Evolutionary conservation across 805 yeast species (phyloP), one percentile per base, ranked within the genome.

Genomic region (Cyberlindnera mrakii): DNA sequence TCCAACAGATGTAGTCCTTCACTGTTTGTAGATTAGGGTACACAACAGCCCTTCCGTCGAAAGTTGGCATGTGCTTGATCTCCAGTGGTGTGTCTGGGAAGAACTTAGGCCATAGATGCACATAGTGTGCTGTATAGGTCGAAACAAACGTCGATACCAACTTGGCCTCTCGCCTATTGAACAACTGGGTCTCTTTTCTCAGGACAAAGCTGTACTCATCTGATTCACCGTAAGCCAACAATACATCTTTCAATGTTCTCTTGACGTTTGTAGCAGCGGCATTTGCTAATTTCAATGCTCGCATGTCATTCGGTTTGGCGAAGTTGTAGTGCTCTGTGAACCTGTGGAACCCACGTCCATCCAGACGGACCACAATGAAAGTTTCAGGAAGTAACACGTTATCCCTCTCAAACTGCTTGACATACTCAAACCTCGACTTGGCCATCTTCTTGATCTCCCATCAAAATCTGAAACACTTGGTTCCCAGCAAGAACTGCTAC

Each of bases 301-400:
- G 59, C 23, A 62, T 47, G 63, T 93, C 99, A 57, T 93, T 93
- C 3, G 99, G 99, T 59, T 93, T 93, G 2, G 62, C 76, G 61
- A 93, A 91, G 3, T 77, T 63, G 61, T 93, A 93, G 44, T 67
- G 65, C 31, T 73, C 73, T 3, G 95, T 80, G 53, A 93, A 83
- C 53, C 79, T 82, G 64, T 93, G 99, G 60, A 93, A 93, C 19
- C 96, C 95, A 50, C 93, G 76, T 1, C 99, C 99, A 57, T 93
- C 99, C 0, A 93, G 79, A 35, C 99, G 71, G 3, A 93, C 77
- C 9, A 93, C 82, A 8, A 93, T 80, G 62, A 81, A 82, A 0
- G 95, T 79, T 45, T 87, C 83, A 2, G 90, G 96, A 0, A 93
- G 71, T 5, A 93, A 70, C 27, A 66, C 64, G 51, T 78, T 78